Evolutionary conservation across 2,329 filamentous ascomycete species (phyloP).

Genomic region (Zasmidium citrigriseum): DNA sequence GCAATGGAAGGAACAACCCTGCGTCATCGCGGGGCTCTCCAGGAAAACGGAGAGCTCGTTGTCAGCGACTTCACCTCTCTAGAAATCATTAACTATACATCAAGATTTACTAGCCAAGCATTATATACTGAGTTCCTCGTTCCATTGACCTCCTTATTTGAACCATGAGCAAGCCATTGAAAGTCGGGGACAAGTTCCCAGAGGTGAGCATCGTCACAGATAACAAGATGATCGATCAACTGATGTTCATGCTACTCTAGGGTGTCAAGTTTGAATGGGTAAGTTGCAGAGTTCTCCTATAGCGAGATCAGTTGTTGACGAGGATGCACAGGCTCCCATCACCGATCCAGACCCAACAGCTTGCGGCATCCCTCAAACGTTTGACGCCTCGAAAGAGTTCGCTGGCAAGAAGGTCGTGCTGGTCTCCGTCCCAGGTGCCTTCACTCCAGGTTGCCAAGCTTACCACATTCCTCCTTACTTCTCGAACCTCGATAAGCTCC

Average conservation of each 20-base stretch:
- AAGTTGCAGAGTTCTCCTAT: too few relatives aligned
- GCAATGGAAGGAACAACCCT: neutral
- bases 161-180: slow-evolving; percentile 52
- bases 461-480: slow-evolving; percentile 81
- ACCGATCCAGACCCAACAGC: slow-evolving; percentile 69
- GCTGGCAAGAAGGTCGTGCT: slow-evolving; percentile 71
- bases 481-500: slow-evolving; percentile 67
- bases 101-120: too few relatives aligned
- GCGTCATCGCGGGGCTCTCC: neutral
- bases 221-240: neutral
- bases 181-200: slow-evolving; percentile 82
- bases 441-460: slow-evolving; percentile 84
- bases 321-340: too few relatives aligned
- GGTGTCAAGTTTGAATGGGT: slow-evolving; percentile 79
- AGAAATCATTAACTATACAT: too few relatives aligned
- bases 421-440: slow-evolving; percentile 67
- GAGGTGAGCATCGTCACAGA: slow-evolving; percentile 35
- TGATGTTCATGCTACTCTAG: slow-evolving; percentile 4
- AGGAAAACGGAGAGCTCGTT: neutral
- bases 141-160: too few relatives aligned
- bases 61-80: neutral
- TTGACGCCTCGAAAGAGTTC: slow-evolving; percentile 77
- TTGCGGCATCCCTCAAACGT: slow-evolving; percentile 77
- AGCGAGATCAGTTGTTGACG: too few relatives aligned
- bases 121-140: too few relatives aligned